Base-by-base conservation (phyloP, 495 filamentous ascomycete species). In the Pseudomonodictys pantanalensis region DNA sequence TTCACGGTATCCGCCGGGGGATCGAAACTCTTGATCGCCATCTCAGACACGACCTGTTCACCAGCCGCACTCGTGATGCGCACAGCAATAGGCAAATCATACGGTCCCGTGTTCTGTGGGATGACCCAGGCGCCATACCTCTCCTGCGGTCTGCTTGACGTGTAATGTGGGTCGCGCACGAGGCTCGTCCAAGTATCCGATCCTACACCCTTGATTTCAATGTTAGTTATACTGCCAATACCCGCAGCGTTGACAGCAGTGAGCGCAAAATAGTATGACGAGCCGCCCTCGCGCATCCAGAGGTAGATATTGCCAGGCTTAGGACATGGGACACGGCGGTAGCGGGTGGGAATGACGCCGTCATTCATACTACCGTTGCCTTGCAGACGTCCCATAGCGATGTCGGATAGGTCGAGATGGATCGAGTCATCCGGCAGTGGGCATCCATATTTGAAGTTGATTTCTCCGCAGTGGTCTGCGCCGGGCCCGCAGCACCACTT, bases 401-500 rank as follows among this genome's bases (percentile, higher is more conserved):
- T 48, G 44, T 48, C 44, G 11, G 44, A 48, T 22, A 48, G 44
- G 26, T 48, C 44, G 22, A 48, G 44, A 24, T 48, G 44, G 44
- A 48, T 48, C 8, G 44, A 48, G 22, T 48, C 44, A n/a, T 10
- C 12, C 18, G 44, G 44, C 17, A 48, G 44, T 10, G 44, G 44
- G n/a, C 44, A 48, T 22, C 44, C 44, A 23, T 48, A 48, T 26
- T 48, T 48, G 22, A 48, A 48, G 44, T 48, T 26, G 10, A 48
- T 48, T n/a, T 48, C 44, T 7, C 44, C 44, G 44, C 44, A 48
- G 44, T 48, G 44, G n/a, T 48, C 44, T 7, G 44, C 44, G 44
- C 44, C 44, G 7, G 44, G 44, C 6, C 44, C 44, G 22, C 44
- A 48, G 44, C 44, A 48, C 44, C 44, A 48, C 26, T 48, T 48